Evolutionary conservation across 106 monocot species (phyloP).

Genomic region (Phalaenopsis equestris): DNA sequence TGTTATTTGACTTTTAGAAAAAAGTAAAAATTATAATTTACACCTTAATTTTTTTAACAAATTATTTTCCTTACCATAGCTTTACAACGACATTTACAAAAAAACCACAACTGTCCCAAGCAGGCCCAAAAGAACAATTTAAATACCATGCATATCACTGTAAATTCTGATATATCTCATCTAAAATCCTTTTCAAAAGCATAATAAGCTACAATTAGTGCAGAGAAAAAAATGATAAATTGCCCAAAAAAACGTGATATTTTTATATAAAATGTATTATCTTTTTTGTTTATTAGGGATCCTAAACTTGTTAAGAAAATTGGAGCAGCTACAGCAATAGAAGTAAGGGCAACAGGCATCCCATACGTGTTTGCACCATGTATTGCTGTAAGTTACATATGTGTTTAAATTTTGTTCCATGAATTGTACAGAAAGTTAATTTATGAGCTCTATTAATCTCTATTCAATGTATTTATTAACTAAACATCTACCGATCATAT

Average conservation of each 20-base stretch:
- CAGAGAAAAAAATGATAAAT: not conserved
- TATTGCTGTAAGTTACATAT: constrained; percentile 31
- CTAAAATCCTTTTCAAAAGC: not conserved
- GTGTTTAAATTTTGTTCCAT: not conserved
- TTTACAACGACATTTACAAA: too few species aligned
- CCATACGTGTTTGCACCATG: constrained; percentile 63
- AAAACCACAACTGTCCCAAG: too few species aligned
- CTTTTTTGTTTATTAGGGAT: constrained; percentile 18
- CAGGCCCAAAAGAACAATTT: too few species aligned
- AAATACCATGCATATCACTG: too few species aligned
- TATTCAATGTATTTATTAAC: not conserved
- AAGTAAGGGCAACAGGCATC: constrained; percentile 58
- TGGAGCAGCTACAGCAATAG: constrained; percentile 50
- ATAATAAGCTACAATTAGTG: not conserved
- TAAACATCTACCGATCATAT: not conserved
- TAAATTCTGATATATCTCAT: too few species aligned
- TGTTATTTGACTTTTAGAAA: too few species aligned
- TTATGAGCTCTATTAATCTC: not conserved
- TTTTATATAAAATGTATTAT: not conserved
- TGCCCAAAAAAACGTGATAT: not conserved
- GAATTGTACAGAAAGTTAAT: not conserved
- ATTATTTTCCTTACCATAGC: too few species aligned
- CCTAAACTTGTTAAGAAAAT: constrained; percentile 38
- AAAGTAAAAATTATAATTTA: too few species aligned
- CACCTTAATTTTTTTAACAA: too few species aligned